phyloP scores from a whole-genome alignment of 805 yeast genomes.

The Hanseniaspora lachancei region DNA sequence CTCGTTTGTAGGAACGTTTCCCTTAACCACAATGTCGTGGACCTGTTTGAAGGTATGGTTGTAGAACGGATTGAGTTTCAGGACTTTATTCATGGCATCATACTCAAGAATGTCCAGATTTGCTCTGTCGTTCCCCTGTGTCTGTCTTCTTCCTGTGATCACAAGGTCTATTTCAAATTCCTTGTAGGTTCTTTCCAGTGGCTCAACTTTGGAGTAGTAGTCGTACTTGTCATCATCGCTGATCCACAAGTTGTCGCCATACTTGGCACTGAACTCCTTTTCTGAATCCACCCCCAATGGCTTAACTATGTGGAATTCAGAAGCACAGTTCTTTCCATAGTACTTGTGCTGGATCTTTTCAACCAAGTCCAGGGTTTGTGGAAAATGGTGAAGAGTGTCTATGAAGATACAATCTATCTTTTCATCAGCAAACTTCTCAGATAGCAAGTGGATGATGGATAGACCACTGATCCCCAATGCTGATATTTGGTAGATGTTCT shows the following conservation, averaged over 20 bases:
- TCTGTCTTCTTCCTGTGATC: conserved; percentile 77
- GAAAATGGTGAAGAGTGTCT: conserved; percentile 86
- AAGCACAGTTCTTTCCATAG: conserved; percentile 25
- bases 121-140: conserved; percentile 80
- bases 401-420: conserved; percentile 46
- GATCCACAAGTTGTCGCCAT: conserved; percentile 79
- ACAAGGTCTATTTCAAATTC: conserved; percentile 68
- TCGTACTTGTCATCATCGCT: conserved; percentile 70
- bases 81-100: conserved; percentile 52
- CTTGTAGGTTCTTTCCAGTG: conserved; percentile 70
- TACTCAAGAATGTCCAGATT: conserved; percentile 61
- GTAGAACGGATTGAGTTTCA: conserved; percentile 82
- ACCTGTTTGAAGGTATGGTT: conserved; percentile 71
- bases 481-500: conserved; percentile 74
- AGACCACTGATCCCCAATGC: conserved; percentile 92
- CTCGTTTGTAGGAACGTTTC: conserved; percentile 75
- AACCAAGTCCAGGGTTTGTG: conserved; percentile 76
- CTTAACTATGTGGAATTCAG: conserved; percentile 47
- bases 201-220: conserved; percentile 82
- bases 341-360: conserved; percentile 45
- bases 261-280: conserved; percentile 45
- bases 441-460: conserved; percentile 70
- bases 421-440: conserved; percentile 16
- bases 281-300: conserved; percentile 50
- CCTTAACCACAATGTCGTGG: conserved; percentile 48